Evolutionary conservation across 2,329 filamentous ascomycete genomes (phyloP).

Genomic region (Coniella vitis): DNA sequence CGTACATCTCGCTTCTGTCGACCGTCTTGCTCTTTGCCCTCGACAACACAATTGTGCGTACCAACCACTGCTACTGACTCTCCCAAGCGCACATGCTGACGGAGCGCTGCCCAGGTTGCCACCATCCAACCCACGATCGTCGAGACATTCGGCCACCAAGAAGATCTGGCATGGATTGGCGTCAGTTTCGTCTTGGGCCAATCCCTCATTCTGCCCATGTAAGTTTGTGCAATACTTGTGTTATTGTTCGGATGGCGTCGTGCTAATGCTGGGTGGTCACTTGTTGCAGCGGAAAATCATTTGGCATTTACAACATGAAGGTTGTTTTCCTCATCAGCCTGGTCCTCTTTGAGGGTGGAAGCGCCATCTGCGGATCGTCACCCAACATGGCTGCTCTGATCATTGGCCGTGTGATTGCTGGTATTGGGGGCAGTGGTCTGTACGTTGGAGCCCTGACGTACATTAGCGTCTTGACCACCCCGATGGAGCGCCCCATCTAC

Average conservation of each 20-base stretch:
- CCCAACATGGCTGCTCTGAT: conserved; percentile 37
- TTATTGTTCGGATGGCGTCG: background rate
- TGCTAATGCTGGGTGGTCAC: no score
- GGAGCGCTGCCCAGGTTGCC: background rate
- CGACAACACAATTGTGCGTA: conserved; percentile 7
- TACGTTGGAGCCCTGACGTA: conserved; percentile 26
- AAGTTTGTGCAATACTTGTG: no score
- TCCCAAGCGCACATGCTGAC: no score
- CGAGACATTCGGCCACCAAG: background rate
- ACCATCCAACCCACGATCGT: conserved; percentile 4
- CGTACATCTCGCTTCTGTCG: conserved; percentile 1
- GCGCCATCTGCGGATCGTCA: conserved; percentile 32
- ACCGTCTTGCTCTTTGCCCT: conserved; percentile 4
- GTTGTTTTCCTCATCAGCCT: background rate
- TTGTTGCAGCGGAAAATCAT: no score
- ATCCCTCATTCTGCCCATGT: no score
- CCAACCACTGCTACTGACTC: background rate
- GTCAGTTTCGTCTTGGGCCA: conserved; percentile 5
- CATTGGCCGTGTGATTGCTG: conserved; percentile 35
- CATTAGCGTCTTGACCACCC: conserved; percentile 20
- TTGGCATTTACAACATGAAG: conserved; percentile 5
- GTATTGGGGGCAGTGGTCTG: conserved; percentile 33
- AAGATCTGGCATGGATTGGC: conserved; percentile 7
- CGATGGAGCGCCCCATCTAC: conserved; percentile 22
- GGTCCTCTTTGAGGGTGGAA: conserved; percentile 15